Conservation (phyloP, 805 yeast species). For the Candida ipomoeae region DNA sequence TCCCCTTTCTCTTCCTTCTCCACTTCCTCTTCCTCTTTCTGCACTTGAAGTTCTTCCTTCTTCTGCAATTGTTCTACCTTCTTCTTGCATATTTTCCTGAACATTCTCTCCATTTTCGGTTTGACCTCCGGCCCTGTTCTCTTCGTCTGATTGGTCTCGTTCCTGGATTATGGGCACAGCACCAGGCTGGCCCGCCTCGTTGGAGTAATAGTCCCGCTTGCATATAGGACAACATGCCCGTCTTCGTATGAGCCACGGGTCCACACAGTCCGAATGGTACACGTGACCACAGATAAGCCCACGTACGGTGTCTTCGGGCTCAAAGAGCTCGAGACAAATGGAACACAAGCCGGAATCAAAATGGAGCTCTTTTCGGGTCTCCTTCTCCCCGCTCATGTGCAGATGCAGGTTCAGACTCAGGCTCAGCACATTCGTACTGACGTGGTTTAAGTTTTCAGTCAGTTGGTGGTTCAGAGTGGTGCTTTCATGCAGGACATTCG, state of each 20-base stretch:
- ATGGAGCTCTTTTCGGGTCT: constrained; percentile 33
- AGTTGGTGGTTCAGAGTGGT: too few species aligned
- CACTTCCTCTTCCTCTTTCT: too few species aligned
- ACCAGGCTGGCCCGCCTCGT: constrained; percentile 1
- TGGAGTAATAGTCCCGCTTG: constrained; percentile 54
- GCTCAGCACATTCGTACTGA: background rate
- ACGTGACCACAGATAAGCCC: constrained; percentile 81
- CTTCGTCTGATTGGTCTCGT: background rate
- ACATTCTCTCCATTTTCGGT: background rate
- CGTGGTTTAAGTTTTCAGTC: too few species aligned
- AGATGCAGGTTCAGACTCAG: background rate
- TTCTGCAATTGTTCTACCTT: too few species aligned
- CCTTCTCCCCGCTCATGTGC: background rate
- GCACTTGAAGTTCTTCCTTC: too few species aligned
- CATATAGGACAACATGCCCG: constrained; percentile 84
- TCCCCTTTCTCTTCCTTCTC: too few species aligned
- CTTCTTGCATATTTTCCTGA: background rate
- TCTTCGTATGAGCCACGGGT: constrained; percentile 74
- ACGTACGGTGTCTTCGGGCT: constrained; percentile 60
- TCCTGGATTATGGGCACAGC: constrained; percentile 1
- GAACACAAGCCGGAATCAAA: constrained; percentile 72
- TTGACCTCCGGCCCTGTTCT: background rate
- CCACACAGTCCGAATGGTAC: constrained; percentile 73
- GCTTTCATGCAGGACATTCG: too few species aligned
- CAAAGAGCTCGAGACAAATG: constrained; percentile 66